phyloP scores from a whole-genome alignment of 192 early-diverging fungal species.

The Coemansia sp. region DNA sequence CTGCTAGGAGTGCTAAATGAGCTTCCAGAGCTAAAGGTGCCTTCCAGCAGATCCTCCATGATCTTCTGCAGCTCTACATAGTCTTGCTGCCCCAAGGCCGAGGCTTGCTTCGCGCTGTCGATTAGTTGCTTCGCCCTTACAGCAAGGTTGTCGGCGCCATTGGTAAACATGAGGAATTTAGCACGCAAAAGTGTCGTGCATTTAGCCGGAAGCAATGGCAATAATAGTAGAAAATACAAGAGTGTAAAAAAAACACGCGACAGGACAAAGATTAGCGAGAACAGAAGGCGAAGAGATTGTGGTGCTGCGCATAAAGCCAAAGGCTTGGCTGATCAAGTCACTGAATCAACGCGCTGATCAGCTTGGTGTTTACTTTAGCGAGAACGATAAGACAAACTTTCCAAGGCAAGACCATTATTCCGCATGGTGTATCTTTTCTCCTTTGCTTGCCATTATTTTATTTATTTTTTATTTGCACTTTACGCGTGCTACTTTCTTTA shows the following conservation, averaged over 20 bases:
- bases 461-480: slow-evolving; percentile 7
- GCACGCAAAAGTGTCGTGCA: slow-evolving; percentile 7
- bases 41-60: slow-evolving; percentile 10
- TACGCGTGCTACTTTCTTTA: background rate
- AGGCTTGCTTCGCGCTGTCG: background rate
- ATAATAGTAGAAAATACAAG: background rate
- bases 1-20: background rate
- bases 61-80: slow-evolving; percentile 10
- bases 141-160: background rate
- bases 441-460: slow-evolving; percentile 1
- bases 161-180: slow-evolving; percentile 4
- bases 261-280: background rate
- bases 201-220: background rate
- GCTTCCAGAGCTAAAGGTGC: slow-evolving; percentile 6
- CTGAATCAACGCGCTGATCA: background rate
- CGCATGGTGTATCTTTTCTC: background rate
- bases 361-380: slow-evolving; percentile 9
- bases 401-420: background rate
- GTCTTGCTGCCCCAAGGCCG: background rate
- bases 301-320: background rate
- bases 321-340: background rate
- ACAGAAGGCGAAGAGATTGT: background rate
- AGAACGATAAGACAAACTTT: background rate
- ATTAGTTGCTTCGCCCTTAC: slow-evolving; percentile 9
- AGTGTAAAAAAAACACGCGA: background rate